Evolutionary conservation across 2,329 filamentous ascomycete species (phyloP).

Genomic region (Nannizziopsis barbatae): DNA sequence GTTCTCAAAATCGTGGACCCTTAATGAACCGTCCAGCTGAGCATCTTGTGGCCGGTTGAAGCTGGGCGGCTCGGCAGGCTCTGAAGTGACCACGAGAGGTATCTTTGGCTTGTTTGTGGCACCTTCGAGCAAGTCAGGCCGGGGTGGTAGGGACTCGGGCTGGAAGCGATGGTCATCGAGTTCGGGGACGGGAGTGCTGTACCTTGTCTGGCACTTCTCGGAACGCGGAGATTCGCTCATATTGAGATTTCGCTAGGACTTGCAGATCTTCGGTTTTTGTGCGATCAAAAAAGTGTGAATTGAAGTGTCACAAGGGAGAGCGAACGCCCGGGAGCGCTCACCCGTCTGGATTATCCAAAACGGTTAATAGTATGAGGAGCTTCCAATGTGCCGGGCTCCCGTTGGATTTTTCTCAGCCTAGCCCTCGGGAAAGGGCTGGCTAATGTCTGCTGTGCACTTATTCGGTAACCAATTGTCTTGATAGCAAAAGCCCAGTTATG

Average conservation of each 20-base stretch:
- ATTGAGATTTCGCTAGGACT: slow-evolving; percentile 12
- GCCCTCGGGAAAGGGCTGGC: slow-evolving; percentile 34
- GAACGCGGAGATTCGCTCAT: slow-evolving; percentile 52
- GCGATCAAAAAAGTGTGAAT: not conserved
- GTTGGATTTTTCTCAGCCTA: slow-evolving; percentile 28
- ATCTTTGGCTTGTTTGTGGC: slow-evolving; percentile 28
- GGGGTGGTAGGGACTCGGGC: slow-evolving; percentile 28
- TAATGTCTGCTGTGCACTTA: slow-evolving; percentile 24
- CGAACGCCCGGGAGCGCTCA: slow-evolving; percentile 14
- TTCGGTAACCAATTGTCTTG: slow-evolving; percentile 27
- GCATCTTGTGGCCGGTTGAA: slow-evolving; percentile 40
- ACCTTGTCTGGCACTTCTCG: slow-evolving; percentile 49
- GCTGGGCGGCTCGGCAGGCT: slow-evolving; percentile 39
- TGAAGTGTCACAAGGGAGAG: slow-evolving; percentile 5
- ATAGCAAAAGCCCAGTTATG: slow-evolving; percentile 59
- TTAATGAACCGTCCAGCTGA: slow-evolving; percentile 34
- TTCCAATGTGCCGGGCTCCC: slow-evolving; percentile 17
- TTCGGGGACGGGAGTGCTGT: slow-evolving; percentile 52
- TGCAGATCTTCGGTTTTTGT: not conserved
- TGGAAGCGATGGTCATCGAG: slow-evolving; percentile 72
- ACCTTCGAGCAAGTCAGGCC: slow-evolving; percentile 29
- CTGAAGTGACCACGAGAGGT: slow-evolving; percentile 37
- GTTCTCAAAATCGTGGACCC: slow-evolving; percentile 73
- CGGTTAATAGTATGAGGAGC: slow-evolving; percentile 16
- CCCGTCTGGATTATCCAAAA: slow-evolving; percentile 12